Conservation (phyloP, 2,329 filamentous ascomycete species). For the Emergomyces africanus region DNA sequence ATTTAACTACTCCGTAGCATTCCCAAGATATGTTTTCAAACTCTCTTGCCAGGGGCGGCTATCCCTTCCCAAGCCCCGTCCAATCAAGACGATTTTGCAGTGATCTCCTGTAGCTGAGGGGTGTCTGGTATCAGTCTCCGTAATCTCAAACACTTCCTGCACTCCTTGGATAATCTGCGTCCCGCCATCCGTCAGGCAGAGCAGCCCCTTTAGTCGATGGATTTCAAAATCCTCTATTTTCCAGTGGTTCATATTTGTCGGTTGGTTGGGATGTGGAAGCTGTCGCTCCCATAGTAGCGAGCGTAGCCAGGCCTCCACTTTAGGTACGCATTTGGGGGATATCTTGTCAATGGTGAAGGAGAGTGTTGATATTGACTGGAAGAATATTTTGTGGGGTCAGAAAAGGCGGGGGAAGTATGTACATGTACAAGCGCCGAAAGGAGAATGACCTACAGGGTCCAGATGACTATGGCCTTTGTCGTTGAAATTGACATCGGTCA, state of each 20-base stretch:
- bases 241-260: not conserved
- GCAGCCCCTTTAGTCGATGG: conserved; percentile 73
- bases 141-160: conserved; percentile 82
- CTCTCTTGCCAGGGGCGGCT: conserved; percentile 22
- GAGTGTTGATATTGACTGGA: conserved; percentile 70
- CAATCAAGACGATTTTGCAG: conserved; percentile 37
- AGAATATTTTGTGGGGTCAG: not conserved
- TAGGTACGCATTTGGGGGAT: conserved; percentile 41
- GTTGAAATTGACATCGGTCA: conserved; percentile 58
- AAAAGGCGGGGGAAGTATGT: not conserved
- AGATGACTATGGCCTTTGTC: conserved; percentile 79
- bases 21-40: conserved; percentile 11
- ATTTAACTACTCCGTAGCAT: too few relatives aligned
- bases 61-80: conserved; percentile 27
- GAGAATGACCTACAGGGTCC: conserved; percentile 52
- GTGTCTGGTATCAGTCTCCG: conserved; percentile 41
- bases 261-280: conserved; percentile 16
- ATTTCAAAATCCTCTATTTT: conserved; percentile 52
- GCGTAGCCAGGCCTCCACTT: conserved; percentile 70
- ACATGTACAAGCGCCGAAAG: conserved; percentile 4
- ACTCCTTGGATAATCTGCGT: conserved; percentile 80
- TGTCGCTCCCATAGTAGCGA: conserved; percentile 65
- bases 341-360: conserved; percentile 56
- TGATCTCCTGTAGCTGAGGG: conserved; percentile 15
- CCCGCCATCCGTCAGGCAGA: conserved; percentile 51